Evolutionary conservation across 73 alveolate species (phyloP).

Genomic region (Urostyla sp.): DNA sequence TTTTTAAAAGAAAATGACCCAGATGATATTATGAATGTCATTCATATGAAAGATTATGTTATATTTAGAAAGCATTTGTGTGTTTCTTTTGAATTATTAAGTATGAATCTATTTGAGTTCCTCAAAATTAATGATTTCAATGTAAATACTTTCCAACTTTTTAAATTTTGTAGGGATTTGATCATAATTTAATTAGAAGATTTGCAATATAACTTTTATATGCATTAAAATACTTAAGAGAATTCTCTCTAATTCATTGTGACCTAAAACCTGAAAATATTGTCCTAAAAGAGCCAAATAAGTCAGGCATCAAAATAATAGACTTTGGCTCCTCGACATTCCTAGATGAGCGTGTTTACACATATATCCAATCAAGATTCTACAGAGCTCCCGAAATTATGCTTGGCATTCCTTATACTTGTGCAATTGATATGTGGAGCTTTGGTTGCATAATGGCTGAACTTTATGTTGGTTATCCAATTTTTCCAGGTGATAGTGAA

Average conservation of each 20-base stretch:
- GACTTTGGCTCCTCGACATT: slow-evolving; percentile 88
- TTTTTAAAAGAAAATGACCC: slow-evolving; percentile 73
- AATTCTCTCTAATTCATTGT: slow-evolving; percentile 79
- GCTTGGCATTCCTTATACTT: slow-evolving; percentile 70
- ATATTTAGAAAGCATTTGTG: slow-evolving; percentile 73
- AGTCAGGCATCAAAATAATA: slow-evolving; percentile 82
- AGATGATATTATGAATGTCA: slow-evolving; percentile 67
- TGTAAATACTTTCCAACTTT: too few species aligned
- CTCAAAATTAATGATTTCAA: slow-evolving; percentile 68
- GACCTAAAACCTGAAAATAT: slow-evolving; percentile 89
- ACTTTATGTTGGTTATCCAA: slow-evolving; percentile 71
- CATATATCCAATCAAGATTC: slow-evolving; percentile 83
- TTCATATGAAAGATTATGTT: slow-evolving; percentile 64
- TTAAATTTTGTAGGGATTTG: slow-evolving; percentile 61
- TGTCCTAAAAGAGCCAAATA: slow-evolving; percentile 64
- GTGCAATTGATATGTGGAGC: slow-evolving; percentile 81
- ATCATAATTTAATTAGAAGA: slow-evolving; percentile 70
- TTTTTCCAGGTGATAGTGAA: slow-evolving; percentile 74
- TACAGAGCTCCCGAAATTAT: slow-evolving; percentile 78
- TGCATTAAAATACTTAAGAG: slow-evolving; percentile 68
- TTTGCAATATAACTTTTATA: slow-evolving; percentile 76
- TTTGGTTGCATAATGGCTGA: slow-evolving; percentile 76
- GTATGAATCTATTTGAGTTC: slow-evolving; percentile 77
- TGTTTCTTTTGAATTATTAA: slow-evolving; percentile 66
- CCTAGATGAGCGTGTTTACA: slow-evolving; percentile 75